phyloP scores from a whole-genome alignment of 345 rosid genomes.

The Lenwebbia sp. region DNA sequence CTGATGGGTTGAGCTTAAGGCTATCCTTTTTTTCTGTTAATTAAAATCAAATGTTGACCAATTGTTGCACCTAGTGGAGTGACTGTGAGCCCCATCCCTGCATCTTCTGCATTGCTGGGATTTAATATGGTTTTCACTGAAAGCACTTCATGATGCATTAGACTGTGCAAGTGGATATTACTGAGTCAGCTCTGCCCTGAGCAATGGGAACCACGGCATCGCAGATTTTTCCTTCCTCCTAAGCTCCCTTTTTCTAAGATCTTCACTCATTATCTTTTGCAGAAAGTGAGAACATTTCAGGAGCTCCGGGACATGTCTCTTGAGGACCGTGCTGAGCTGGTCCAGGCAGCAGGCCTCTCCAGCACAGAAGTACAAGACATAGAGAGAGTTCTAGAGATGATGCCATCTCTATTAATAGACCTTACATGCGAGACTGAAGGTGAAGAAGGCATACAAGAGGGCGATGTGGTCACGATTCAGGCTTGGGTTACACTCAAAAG shows the following conservation, averaged over 20 bases:
- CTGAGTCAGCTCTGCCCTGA: not conserved
- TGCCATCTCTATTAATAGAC: conserved; percentile 75
- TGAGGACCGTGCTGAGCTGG: conserved; percentile 71
- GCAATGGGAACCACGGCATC: not conserved
- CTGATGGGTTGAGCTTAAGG: not conserved
- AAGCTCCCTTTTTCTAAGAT: not conserved
- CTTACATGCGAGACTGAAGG: conserved; percentile 83
- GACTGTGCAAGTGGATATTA: not conserved
- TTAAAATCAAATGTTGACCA: not conserved
- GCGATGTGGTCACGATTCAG: conserved; percentile 73
- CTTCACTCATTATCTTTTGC: conserved; percentile 12
- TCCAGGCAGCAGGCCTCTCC: conserved; percentile 80
- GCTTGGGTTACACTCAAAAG: conserved; percentile 86
- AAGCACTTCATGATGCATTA: not conserved
- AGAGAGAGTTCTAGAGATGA: conserved; percentile 77
- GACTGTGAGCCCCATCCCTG: not conserved
- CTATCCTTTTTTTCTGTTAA: not conserved
- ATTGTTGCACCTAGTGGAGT: not conserved
- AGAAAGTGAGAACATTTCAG: conserved; percentile 87
- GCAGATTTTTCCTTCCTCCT: not conserved
- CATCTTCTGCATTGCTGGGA: not conserved
- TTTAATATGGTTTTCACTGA: not conserved
- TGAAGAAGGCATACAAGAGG: conserved; percentile 93
- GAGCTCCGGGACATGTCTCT: conserved; percentile 63
- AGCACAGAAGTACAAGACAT: conserved; percentile 52